These are phyloP conservation scores for Sugiyamaella castrensis DNA, from an alignment of 1,139 yeast genomes.

Conservation along the genomic window DNA sequence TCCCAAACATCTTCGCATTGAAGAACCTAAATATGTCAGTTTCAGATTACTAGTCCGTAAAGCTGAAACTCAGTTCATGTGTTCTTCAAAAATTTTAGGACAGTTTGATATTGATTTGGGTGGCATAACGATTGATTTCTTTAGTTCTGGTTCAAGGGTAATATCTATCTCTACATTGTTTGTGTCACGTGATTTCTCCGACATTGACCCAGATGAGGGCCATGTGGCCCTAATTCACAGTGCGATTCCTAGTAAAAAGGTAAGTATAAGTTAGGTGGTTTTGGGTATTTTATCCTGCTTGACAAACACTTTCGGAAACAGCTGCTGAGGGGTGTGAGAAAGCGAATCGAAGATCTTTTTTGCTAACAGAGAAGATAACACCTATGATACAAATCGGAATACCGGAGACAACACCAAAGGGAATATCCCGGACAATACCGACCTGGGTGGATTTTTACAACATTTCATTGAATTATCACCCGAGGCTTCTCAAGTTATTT, in stretches of 20 bases:
- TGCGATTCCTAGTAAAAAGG: constrained; percentile 26
- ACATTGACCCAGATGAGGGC: constrained; percentile 20
- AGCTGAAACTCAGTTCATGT: constrained; percentile 1
- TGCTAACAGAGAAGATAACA: too few relatives aligned
- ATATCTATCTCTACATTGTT: constrained; percentile 17
- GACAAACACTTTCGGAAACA: neutral
- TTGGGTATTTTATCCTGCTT: too few relatives aligned
- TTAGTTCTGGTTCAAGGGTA: constrained; percentile 15
- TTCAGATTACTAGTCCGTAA: constrained; percentile 2
- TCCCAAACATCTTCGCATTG: constrained; percentile 4
- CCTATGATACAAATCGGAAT: too few relatives aligned
- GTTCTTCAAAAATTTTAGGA: constrained; percentile 21
- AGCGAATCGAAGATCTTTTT: too few relatives aligned
- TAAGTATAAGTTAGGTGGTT: constrained; percentile 15
- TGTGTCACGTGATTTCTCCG: constrained; percentile 25
- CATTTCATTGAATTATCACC: constrained; percentile 31
- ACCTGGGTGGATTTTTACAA: constrained; percentile 22
- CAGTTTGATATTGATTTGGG: constrained; percentile 31
- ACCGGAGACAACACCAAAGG: constrained; percentile 9
- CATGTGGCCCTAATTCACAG: constrained; percentile 25
- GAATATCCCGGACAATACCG: constrained; percentile 10
- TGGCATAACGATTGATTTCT: constrained; percentile 24
- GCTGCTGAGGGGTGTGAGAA: too few relatives aligned
- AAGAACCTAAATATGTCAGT: constrained; percentile 6
- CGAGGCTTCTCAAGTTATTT: constrained; percentile 28